Percentiles rank a stretch among this genome's conserved stretches.
Conservation (phyloP, 164 flowering plant species). For the Cinnamomum chago region DNA sequence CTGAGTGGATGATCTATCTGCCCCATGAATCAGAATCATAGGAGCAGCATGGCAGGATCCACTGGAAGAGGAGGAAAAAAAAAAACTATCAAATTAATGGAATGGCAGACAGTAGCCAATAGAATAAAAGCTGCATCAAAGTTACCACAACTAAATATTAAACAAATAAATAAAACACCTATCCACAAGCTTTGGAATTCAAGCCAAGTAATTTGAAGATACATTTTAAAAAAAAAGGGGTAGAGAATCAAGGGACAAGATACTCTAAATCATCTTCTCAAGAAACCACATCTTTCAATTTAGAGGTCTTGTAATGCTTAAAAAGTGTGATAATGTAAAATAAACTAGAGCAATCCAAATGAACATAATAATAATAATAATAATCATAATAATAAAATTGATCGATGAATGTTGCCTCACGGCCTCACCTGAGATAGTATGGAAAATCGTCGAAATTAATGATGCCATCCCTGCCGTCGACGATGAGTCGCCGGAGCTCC, state of each 20-base stretch:
- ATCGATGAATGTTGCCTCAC: background rate
- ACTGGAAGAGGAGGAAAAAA: too few species aligned
- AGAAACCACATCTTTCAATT: background rate
- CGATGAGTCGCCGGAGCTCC: constrained; percentile 56
- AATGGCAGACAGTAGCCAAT: background rate
- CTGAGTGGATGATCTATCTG: background rate
- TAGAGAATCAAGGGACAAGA: background rate
- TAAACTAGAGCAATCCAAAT: background rate
- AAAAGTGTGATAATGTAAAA: background rate
- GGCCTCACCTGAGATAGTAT: constrained; percentile 66
- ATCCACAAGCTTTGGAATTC: background rate
- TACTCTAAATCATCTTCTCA: background rate
- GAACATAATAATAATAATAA: too few species aligned
- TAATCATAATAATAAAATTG: too few species aligned
- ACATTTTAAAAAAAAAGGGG: background rate
- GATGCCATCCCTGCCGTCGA: constrained; percentile 65
- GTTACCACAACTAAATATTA: background rate
- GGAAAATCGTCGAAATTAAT: constrained; percentile 86
- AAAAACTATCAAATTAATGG: background rate
- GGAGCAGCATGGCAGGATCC: too few species aligned
- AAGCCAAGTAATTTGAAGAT: too few species aligned
- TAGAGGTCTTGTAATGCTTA: background rate
- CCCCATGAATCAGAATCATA: background rate
- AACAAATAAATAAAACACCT: background rate
- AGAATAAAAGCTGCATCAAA: background rate